phyloP scores from a whole-genome alignment of 306 rosid genomes.

The Lablab purpureus region DNA sequence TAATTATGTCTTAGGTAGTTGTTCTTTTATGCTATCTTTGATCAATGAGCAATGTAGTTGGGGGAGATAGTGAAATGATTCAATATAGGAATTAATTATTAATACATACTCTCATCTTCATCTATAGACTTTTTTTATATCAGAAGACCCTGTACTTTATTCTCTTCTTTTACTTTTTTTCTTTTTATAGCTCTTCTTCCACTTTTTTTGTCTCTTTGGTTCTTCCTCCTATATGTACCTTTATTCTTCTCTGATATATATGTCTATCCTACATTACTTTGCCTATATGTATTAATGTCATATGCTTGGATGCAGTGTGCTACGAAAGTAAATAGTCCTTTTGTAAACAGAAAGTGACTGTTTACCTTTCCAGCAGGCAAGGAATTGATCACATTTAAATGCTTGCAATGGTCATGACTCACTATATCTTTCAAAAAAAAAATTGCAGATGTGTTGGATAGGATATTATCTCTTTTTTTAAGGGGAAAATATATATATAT shows the following conservation, averaged over 20 bases:
- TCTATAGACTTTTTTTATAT: background rate
- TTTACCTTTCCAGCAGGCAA: background rate
- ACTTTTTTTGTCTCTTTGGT: background rate
- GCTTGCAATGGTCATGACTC: background rate
- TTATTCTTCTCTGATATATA: background rate
- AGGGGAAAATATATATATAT: too few relatives aligned
- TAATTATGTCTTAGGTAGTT: background rate
- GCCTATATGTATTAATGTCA: background rate
- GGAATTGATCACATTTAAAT: background rate
- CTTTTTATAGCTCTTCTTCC: background rate
- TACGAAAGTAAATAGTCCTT: background rate
- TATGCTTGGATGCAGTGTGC: background rate
- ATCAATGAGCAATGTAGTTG: background rate
- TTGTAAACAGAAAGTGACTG: background rate
- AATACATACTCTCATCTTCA: background rate
- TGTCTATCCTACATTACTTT: background rate
- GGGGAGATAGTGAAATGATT: background rate
- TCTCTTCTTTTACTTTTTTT: background rate
- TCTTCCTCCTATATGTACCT: background rate
- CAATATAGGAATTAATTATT: too few relatives aligned
- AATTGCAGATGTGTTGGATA: too few relatives aligned
- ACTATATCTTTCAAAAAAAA: background rate
- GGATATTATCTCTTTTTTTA: too few relatives aligned
- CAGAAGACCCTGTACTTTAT: background rate
- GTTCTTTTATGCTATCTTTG: background rate